Evolutionary conservation across 225 moss, liverwort and hornwort genomes (phyloP), one percentile per base, ranked within the genome.

Genomic region (Asterella californica): DNA sequence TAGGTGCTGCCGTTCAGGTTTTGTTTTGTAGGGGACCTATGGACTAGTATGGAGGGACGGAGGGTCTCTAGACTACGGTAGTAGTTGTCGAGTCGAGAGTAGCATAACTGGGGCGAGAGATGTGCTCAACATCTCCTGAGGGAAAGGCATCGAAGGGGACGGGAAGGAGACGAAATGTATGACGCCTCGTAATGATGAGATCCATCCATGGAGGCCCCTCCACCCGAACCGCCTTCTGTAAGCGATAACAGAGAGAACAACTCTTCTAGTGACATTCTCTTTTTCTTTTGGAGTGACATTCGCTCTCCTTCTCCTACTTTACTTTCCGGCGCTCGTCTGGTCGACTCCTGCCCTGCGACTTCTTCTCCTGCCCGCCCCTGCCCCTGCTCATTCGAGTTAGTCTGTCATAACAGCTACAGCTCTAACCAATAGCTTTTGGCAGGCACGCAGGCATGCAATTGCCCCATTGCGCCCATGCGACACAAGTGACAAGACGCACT

Each of bases 251-350:
- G 22, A 67, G 9, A 30, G 70, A 38, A 24, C 33, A 67, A 32
- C 70, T 42, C 70, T 70, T 70, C 42, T n/a, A 15, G 70, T 70
- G 42, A 70, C 70, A 70, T 70, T 46, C 70, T 45, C 65, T 65
- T 65, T 65, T 65, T 17, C 17, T 65, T 33, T 65, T 29, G 9
- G 32, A 10, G 30, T 6, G 65, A 65, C 65, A 65, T 65, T 65
- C 65, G 29, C 65, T 29, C 65, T 29, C 65, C 33, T 65, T 17
- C 65, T n/a, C n/a, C n/a, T n/a, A n/a, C n/a, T n/a, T n/a, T 25
- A 22, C 65, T 12, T 33, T 33, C 65, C 65, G 29, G 59, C 22
- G 59, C 19, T 25, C 19, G 59, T 59, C 59, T 59, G 59, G 21
- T 59, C 59, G 59, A 59, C 24, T 21, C 59, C 59, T 59, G 6